phyloP scores from a whole-genome alignment of 225 moss, liverwort and hornwort species.

The Rhytidiadelphus loreus region DNA sequence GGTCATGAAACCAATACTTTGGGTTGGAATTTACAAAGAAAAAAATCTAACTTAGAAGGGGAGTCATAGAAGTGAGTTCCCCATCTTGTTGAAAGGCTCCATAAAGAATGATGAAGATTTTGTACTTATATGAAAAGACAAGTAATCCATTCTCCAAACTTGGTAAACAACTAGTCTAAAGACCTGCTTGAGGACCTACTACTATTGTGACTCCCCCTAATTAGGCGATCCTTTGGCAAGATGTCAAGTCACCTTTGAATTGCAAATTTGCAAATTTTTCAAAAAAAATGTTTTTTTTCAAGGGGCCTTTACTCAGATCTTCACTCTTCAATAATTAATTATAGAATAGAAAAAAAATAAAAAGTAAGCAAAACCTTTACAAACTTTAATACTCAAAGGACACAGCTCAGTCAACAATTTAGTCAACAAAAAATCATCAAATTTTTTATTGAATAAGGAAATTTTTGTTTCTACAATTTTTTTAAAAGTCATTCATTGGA shows the following conservation, averaged over 20 bases:
- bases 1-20: not conserved
- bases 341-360: not conserved
- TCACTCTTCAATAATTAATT: not conserved
- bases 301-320: accelerated
- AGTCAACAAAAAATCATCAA: not conserved
- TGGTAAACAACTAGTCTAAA: not conserved
- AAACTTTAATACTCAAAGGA: not conserved
- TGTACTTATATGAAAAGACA: not conserved
- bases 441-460: not conserved
- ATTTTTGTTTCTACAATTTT: too few species aligned
- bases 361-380: not conserved
- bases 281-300: not conserved
- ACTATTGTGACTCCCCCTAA: not conserved
- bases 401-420: not conserved
- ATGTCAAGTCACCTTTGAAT: not conserved
- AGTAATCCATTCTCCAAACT: not conserved
- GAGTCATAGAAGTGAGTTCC: not conserved
- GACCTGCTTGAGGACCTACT: not conserved
- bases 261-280: too few species aligned
- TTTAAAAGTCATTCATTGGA: not conserved
- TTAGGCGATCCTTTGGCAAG: not conserved
- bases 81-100: not conserved
- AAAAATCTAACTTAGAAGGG: not conserved
- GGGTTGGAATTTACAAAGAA: not conserved
- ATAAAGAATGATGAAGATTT: not conserved